A percentile compares a stretch with the other conserved stretches of the same genome.
Evolutionary conservation across 1,139 yeast genomes (phyloP).

Genomic region (Saccharomycopsis hybrid): DNA sequence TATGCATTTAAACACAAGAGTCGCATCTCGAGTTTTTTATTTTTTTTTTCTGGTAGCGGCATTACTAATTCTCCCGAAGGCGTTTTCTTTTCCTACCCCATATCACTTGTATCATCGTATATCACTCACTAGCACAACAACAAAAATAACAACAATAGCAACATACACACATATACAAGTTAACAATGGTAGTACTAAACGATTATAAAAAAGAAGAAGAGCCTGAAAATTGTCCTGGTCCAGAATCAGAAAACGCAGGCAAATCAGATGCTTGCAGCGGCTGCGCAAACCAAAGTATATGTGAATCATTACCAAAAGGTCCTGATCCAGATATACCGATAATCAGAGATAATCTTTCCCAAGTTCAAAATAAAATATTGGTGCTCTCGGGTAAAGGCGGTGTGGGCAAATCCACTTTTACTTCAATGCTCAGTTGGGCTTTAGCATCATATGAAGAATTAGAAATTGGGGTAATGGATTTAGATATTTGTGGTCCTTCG

Average conservation of each 20-base stretch:
- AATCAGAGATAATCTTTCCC: slow-evolving; percentile 49
- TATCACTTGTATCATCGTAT: neutral
- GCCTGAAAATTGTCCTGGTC: slow-evolving; percentile 98
- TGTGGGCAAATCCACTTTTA: slow-evolving; percentile 94
- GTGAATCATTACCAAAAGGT: slow-evolving; percentile 84
- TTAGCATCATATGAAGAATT: slow-evolving; percentile 79
- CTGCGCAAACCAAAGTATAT: slow-evolving; percentile 88
- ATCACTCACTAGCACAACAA: neutral
- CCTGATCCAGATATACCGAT: slow-evolving; percentile 90
- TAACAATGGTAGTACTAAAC: neutral
- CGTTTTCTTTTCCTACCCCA: too few species aligned
- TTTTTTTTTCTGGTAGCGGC: too few species aligned
- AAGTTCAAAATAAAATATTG: slow-evolving; percentile 74
- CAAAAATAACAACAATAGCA: neutral
- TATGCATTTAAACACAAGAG: too few species aligned
- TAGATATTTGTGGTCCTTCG: slow-evolving; percentile 97
- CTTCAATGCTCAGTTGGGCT: slow-evolving; percentile 95
- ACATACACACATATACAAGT: too few species aligned
- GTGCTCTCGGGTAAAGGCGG: slow-evolving; percentile 97
- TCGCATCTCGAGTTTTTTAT: too few species aligned
- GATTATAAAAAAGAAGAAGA: slow-evolving; percentile 34
- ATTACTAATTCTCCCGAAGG: too few species aligned
- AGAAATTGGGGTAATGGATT: slow-evolving; percentile 94
- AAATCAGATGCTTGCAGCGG: slow-evolving; percentile 90
- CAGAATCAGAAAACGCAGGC: slow-evolving; percentile 91